phyloP scores from a whole-genome alignment of 257 asterid species.

The Jacaranda mimosifolia region DNA sequence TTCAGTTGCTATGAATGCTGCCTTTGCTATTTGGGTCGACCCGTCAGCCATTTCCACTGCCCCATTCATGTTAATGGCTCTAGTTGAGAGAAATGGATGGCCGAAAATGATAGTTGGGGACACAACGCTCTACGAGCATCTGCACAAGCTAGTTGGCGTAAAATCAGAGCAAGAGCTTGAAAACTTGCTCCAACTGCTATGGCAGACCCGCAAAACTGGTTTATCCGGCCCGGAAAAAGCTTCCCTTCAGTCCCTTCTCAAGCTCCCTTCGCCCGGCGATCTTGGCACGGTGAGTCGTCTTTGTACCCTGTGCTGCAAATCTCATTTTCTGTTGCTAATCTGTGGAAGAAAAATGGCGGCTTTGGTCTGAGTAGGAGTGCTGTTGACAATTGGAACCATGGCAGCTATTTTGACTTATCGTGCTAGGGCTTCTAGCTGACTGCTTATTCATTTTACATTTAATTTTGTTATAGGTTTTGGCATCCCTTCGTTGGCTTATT shows the following conservation, averaged over 20 bases:
- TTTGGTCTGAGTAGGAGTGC: slow-evolving; percentile 6
- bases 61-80: background rate
- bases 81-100: background rate
- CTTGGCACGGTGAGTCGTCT: slow-evolving; percentile 49
- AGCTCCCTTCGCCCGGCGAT: slow-evolving; percentile 41
- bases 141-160: slow-evolving; percentile 48
- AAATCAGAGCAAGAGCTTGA: slow-evolving; percentile 53
- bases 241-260: slow-evolving; percentile 47
- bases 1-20: background rate
- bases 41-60: background rate
- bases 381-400: background rate
- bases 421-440: background rate
- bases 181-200: slow-evolving; percentile 45
- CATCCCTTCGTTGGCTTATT: slow-evolving; percentile 52
- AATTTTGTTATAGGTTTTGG: slow-evolving; percentile 47
- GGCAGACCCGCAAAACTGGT: slow-evolving; percentile 57
- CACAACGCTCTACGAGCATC: slow-evolving; percentile 39
- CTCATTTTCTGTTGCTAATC: background rate
- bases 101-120: slow-evolving; percentile 22
- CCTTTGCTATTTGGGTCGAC: background rate
- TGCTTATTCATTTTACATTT: slow-evolving; percentile 2
- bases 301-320: slow-evolving; percentile 6
- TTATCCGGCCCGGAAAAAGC: slow-evolving; percentile 43
- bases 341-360: background rate
- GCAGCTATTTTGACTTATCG: background rate